Evolutionary conservation across 164 flowering plant genomes (phyloP), one percentile per base, ranked within the genome.

Genomic region (Dillenia turbinata): DNA sequence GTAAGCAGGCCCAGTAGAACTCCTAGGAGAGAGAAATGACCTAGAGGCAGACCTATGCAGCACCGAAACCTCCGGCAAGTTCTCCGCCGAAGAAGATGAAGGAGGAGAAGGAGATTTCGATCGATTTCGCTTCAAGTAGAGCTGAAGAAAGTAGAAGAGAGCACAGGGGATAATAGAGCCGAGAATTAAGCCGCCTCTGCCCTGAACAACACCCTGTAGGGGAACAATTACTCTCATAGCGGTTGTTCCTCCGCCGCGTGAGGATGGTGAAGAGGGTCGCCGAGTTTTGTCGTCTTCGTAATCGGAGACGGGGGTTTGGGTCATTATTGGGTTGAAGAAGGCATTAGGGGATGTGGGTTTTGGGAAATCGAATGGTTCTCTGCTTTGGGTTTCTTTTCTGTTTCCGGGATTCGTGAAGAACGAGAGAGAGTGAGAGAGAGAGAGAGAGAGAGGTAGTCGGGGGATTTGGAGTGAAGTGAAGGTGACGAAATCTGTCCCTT

Each of bases 211-310:
- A 0, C 98, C 97, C 68, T 94, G 98, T 59, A 91, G 68, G 17
- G 98, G 98, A 8, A 94, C 97, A 13, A 94, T 87, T 4, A 94
- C 76, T 66, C 98, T 83, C 98, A 94, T 94, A 68, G 80, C 93
- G 47, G 94, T 69, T 9, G 73, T 71, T 9, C 79, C 79, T 12
- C 80, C 82, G 14, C 75, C 73, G 10, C 71, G 44, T 16, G 45
- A 43, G 49, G 24, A 65, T 47, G 63, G 66, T 65, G 16, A 44
- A 66, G 49, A 75, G 47, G 45, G 57, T 52, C 16, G 44, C 59
- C 22, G 24, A 22, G 55, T 2, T 57, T 70, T 46, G 43, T 74
- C 69, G 49, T 65, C 62, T 47, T 75, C 74, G 59, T 75, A 33
- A 53, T 73, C 68, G 55, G 65, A 16, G 12, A 49, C 46, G 57